Evolutionary conservation across 2,329 filamentous ascomycete species (phyloP), one percentile per base, ranked within the genome.

Genomic region (Epichloe sibirici): DNA sequence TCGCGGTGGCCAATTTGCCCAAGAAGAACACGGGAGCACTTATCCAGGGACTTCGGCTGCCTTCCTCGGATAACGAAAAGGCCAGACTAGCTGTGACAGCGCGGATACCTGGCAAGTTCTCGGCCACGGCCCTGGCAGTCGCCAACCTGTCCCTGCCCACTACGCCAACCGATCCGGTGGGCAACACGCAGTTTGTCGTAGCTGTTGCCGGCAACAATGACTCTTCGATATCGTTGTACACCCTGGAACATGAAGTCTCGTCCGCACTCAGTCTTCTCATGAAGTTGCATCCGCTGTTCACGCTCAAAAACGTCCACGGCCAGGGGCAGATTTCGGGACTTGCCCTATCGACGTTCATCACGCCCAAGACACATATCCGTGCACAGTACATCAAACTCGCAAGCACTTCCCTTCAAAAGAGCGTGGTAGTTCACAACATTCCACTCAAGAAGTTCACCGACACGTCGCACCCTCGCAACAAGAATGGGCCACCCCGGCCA

Each of bases 161-260:
- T 5, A 71, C 78, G 11, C 69, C 76, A 0, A 72, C 77, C 17
- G 59, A 64, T 1, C 69, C 76, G 1, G 68, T 81, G 49, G 79
- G 78, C 50, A 82, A 86, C 54, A 79, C 83, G 46, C 89, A 96
- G 68, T 86, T 89, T 57, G 79, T 86, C 46, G 76, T 95, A 58
- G 90, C 90, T 6, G 81, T 94, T 13, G 86, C 87, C 3, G 85
- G 85, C 8, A 85, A 86, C 8, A 85, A 86, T 60, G 87, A 94
- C 65, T 82, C 83, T 55, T 89, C 88, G 11, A 83, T 95, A 57
- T 81, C 80, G 5, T 71, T 95, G 31, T 86, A 84, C 66, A 90
- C 88, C 0, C 71, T 95, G 53, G 86, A 94, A 57, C 86, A 88
- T 63, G 73, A 73, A 54, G 64, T 68, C 17, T 66, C 72, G 35